Percentiles rank a stretch among this genome's conserved stretches.
phyloP scores from a whole-genome alignment of 441 rosid species.

The Isatis lusitanica region DNA sequence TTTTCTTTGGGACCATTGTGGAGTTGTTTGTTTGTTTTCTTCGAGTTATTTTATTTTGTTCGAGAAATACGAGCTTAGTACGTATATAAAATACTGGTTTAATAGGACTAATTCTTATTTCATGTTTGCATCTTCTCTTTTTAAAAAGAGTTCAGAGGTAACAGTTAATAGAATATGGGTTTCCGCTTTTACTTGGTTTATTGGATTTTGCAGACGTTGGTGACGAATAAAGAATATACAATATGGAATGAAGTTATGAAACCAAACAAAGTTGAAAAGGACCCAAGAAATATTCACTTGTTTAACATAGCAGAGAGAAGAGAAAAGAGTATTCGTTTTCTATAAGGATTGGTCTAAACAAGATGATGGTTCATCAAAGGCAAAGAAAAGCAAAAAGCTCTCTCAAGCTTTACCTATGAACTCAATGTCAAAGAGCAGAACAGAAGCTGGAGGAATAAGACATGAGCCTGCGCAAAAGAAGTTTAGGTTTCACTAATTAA shows the following conservation, averaged over 20 bases:
- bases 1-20: too few species aligned
- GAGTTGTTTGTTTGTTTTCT: not conserved
- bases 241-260: too few species aligned
- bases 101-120: not conserved
- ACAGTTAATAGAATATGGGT: not conserved
- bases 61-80: not conserved
- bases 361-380: not conserved
- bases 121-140: not conserved
- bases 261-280: not conserved
- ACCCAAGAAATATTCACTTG: not conserved
- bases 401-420: conserved; percentile 72
- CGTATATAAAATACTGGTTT: not conserved
- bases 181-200: not conserved
- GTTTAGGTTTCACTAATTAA: not conserved
- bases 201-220: not conserved
- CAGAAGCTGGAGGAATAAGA: conserved; percentile 79
- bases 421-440: conserved; percentile 84
- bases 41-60: not conserved
- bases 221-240: not conserved
- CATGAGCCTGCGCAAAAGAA: conserved; percentile 66
- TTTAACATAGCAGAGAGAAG: not conserved
- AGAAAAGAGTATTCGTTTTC: not conserved
- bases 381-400: not conserved
- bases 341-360: not conserved
- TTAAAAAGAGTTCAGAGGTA: too few species aligned